These are phyloP conservation scores for Fusarium sp. DNA, from an alignment of 2,329 filamentous ascomycete species.

Conservation along the genomic window DNA sequence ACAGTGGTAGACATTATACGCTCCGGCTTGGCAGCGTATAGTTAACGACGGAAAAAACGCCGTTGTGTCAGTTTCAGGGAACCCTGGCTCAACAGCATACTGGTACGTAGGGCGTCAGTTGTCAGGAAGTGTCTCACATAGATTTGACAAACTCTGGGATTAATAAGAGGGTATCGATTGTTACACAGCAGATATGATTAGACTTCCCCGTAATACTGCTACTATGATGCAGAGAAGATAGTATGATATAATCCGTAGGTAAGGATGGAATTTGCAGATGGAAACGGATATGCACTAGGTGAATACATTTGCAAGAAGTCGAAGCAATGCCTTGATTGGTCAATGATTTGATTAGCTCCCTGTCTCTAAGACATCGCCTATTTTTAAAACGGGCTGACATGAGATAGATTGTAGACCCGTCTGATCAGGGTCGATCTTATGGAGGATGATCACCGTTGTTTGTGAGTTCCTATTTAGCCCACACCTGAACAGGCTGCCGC, in stretches of 20 bases:
- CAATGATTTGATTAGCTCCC: conserved; percentile 1
- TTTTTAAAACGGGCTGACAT: conserved; percentile 5
- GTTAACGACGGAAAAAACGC: conserved; percentile 2
- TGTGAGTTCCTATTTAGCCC: not conserved
- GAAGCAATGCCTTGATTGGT: conserved; percentile 16
- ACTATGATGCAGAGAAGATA: not conserved
- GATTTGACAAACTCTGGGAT: not conserved
- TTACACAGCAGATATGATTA: not conserved
- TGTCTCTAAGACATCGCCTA: not conserved
- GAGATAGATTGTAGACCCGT: not conserved
- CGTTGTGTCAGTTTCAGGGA: conserved; percentile 40
- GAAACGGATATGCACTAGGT: not conserved
- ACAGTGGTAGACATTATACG: conserved; percentile 1
- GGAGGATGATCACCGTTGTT: conserved; percentile 9
- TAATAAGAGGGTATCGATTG: not conserved
- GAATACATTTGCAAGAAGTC: not conserved
- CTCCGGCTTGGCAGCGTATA: conserved; percentile 25
- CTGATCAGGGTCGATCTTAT: conserved; percentile 13
- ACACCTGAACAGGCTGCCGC: not conserved
- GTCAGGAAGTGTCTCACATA: not conserved
- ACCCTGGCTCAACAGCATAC: conserved; percentile 25
- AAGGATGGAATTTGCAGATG: not conserved
- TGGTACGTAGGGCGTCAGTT: conserved; percentile 13
- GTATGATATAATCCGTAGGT: not conserved
- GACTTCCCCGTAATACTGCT: not conserved